These are phyloP conservation scores for Rhodotorula sphaerocarpa DNA, from an alignment of 768 basidiomycete species.

Conservation along the genomic window DNA sequence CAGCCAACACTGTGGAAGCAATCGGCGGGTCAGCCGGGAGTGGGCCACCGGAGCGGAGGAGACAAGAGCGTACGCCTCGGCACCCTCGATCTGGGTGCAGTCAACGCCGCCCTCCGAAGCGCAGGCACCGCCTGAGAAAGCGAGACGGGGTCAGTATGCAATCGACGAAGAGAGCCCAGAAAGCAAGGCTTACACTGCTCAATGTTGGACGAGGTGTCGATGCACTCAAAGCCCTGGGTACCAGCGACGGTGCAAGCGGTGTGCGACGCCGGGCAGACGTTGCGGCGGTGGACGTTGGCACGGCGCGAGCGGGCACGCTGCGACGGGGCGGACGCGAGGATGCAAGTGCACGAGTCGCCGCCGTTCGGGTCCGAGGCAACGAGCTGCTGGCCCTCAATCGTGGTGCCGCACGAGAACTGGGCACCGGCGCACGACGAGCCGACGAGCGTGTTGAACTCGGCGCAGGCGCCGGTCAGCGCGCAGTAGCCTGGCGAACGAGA, in stretches of 20 bases:
- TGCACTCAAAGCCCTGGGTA: slow-evolving; percentile 17
- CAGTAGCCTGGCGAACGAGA: no score
- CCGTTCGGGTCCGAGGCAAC: background rate
- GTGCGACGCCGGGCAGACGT: slow-evolving; percentile 20
- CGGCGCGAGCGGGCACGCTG: slow-evolving; percentile 21
- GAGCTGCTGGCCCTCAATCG: no score
- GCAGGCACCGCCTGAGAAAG: slow-evolving; percentile 33
- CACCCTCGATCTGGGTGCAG: slow-evolving; percentile 22
- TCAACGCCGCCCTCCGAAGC: slow-evolving; percentile 16
- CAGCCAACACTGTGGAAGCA: slow-evolving; percentile 1
- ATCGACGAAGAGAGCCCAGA: no score
- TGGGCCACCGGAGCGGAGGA: no score
- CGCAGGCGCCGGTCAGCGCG: background rate
- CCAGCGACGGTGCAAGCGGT: slow-evolving; percentile 7
- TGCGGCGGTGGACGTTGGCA: background rate
- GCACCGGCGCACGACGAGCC: background rate
- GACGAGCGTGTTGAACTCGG: no score
- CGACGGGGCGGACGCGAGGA: background rate
- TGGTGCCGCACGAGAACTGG: background rate
- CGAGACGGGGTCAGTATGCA: no score
- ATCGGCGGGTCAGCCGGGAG: no score
- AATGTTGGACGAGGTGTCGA: slow-evolving; percentile 11
- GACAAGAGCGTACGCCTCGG: slow-evolving; percentile 7
- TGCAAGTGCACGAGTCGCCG: background rate
- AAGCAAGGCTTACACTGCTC: no score